Percentiles rank a stretch among this genome's conserved stretches.
These are phyloP conservation scores for Neurospora sp. DNA, from an alignment of 495 filamentous ascomycete genomes.

Conservation along the genomic window DNA sequence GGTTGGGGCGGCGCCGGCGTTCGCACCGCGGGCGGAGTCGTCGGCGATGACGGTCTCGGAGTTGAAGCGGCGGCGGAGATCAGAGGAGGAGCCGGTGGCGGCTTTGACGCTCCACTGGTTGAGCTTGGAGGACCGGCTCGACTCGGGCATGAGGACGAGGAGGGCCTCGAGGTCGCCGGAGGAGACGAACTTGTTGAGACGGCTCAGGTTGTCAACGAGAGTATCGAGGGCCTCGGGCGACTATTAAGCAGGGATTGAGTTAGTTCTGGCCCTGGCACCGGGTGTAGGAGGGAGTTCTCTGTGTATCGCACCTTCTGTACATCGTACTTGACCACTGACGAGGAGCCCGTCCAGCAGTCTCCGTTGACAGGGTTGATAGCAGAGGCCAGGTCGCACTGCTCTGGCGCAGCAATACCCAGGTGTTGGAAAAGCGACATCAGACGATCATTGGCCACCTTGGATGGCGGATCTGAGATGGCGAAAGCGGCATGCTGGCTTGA, in stretches of 20 bases:
- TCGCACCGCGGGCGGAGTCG: slow-evolving; percentile 4
- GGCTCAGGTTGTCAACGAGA: slow-evolving; percentile 24
- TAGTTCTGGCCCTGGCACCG: background rate
- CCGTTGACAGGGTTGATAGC: slow-evolving; percentile 31
- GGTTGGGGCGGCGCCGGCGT: slow-evolving; percentile 10
- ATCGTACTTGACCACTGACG: slow-evolving; percentile 35
- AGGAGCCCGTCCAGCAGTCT: slow-evolving; percentile 36
- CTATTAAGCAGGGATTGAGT: slow-evolving; percentile 6
- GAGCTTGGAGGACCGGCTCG: slow-evolving; percentile 23
- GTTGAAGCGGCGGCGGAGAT: slow-evolving; percentile 27
- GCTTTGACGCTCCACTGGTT: slow-evolving; percentile 21
- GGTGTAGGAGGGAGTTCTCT: background rate
- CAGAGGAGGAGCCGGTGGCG: slow-evolving; percentile 14
- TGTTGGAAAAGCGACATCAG: slow-evolving; percentile 21
- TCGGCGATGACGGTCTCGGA: slow-evolving; percentile 25
- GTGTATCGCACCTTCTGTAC: slow-evolving; percentile 22
- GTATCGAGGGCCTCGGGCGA: slow-evolving; percentile 18
- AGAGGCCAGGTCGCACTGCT: slow-evolving; percentile 28
- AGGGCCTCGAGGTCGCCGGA: slow-evolving; percentile 34
- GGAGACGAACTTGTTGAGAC: slow-evolving; percentile 21
- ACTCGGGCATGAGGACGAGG: slow-evolving; percentile 34
- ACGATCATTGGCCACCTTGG: slow-evolving; percentile 24
- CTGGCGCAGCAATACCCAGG: slow-evolving; percentile 9
- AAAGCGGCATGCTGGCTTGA: slow-evolving; percentile 30
- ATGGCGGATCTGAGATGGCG: slow-evolving; percentile 29